Percentiles rank a stretch among this genome's conserved stretches.
Conservation (phyloP, 345 rosid genomes). For the Gossypium rotundifolium region DNA sequence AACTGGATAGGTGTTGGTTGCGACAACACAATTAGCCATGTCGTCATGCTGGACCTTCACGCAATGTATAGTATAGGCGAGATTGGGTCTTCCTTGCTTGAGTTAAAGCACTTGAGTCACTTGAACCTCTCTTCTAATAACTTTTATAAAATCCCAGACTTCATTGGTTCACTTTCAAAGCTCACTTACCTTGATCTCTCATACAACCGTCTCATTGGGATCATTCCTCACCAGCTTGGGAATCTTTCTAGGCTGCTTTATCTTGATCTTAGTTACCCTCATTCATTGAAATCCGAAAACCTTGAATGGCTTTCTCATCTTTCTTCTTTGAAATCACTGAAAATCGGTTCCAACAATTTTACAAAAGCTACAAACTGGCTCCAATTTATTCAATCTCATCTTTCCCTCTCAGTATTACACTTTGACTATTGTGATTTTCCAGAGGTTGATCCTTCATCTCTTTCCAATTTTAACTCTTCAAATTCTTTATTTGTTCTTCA, state of each 20-base stretch:
- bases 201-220: neutral
- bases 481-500: neutral
- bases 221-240: constrained; percentile 9
- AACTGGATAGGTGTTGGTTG: constrained; percentile 9
- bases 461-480: neutral
- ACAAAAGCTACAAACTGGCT: neutral
- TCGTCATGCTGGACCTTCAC: constrained; percentile 8
- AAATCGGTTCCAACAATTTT: no score
- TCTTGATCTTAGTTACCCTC: no score
- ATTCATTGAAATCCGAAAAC: no score
- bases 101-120: constrained; percentile 1
- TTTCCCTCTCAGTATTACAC: constrained; percentile 1
- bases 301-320: no score
- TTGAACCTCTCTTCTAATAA: constrained; percentile 15
- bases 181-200: constrained; percentile 8
- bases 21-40: constrained; percentile 2
- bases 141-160: neutral
- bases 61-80: neutral
- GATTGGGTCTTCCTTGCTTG: constrained; percentile 13
- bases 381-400: constrained; percentile 2
- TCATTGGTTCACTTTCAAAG: neutral
- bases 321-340: no score
- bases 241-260: neutral
- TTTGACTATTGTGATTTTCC: neutral
- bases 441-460: neutral